These are phyloP conservation scores for Capronia americana DNA, from an alignment of 2,329 filamentous ascomycete genomes.

Conservation along the genomic window DNA sequence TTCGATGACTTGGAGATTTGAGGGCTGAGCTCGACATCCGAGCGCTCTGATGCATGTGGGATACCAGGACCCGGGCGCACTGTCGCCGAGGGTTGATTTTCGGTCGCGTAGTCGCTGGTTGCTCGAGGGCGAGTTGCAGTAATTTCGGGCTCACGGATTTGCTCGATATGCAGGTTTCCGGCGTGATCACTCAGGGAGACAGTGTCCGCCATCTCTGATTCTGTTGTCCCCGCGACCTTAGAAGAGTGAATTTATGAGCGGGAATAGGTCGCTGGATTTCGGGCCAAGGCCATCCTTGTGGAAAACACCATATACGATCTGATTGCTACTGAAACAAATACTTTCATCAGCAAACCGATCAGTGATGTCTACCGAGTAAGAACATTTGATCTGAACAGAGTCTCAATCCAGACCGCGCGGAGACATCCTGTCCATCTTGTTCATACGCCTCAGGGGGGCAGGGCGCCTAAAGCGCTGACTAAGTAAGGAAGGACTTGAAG, in stretches of 20 bases:
- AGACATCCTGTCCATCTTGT: not conserved
- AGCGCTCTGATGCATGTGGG: not conserved
- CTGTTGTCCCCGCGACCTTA: not conserved
- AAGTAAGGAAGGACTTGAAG: not conserved
- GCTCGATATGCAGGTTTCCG: not conserved
- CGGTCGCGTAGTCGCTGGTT: not conserved
- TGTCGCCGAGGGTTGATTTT: not conserved
- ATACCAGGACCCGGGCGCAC: not conserved
- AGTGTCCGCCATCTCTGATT: not conserved
- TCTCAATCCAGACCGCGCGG: not conserved
- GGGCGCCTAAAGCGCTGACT: not conserved
- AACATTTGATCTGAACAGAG: not conserved
- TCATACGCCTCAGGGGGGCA: not conserved
- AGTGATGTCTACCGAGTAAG: not conserved
- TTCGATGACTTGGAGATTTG: constrained; percentile 18
- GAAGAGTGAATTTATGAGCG: not conserved
- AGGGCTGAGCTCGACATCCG: constrained; percentile 4
- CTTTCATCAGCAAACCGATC: not conserved
- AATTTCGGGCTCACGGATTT: not conserved
- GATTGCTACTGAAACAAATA: too few relatives aligned
- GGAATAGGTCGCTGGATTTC: not conserved
- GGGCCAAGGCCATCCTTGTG: not conserved
- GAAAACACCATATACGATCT: not conserved
- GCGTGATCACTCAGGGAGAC: not conserved
- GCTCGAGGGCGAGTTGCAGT: not conserved